Base-by-base conservation (phyloP, 2,329 filamentous ascomycete species). In the Chaetomiaceae sp. region DNA sequence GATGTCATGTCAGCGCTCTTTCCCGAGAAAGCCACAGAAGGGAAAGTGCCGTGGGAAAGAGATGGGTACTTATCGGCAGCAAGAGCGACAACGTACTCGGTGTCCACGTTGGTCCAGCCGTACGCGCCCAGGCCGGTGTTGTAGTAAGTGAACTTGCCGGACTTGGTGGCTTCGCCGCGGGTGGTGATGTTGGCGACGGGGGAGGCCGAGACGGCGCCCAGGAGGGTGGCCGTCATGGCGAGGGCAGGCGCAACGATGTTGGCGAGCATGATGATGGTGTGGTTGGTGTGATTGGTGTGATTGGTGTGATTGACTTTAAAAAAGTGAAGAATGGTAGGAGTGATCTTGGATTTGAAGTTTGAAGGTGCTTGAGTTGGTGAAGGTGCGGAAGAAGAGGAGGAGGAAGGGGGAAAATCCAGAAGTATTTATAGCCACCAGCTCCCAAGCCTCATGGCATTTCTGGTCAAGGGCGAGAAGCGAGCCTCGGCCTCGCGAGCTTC, bases 61-160 rank as follows among this genome's bases (percentile, higher is more conserved):
- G n/a, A n/a, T n/a, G n/a, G n/a, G n/a, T n/a, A n/a, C n/a, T n/a
- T n/a, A n/a, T n/a, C n/a, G n/a, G n/a, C n/a, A n/a, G n/a, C n/a
- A n/a, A n/a, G 73, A 0, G 84, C 78, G 15, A 83, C 83, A 38
- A 88, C 78, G 40, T 74, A 65, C 47, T 88, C 81, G 3, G 68
- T 70, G 6, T 72, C 69, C 0, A 66, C 69, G 42, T 76, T 81
- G 1, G 69, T 73, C 29, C 76, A 72, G 1, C 85, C 85, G 63
- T 85, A 88, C 0, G 84, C 79, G 4, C 85, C 85, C 2, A 86
- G 72, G 7, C 66, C 69, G 0, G 83, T 76, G 17, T 72, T 71
- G 63, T 86, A 88, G 69, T 83, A 88, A 2, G 85, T 88, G 40
- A 87, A 68, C 46, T 85, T 82, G 51, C 85, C 85, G 3, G 70